phyloP scores from a whole-genome alignment of 1,139 yeast species.

The Suhomyces ambrosiae region DNA sequence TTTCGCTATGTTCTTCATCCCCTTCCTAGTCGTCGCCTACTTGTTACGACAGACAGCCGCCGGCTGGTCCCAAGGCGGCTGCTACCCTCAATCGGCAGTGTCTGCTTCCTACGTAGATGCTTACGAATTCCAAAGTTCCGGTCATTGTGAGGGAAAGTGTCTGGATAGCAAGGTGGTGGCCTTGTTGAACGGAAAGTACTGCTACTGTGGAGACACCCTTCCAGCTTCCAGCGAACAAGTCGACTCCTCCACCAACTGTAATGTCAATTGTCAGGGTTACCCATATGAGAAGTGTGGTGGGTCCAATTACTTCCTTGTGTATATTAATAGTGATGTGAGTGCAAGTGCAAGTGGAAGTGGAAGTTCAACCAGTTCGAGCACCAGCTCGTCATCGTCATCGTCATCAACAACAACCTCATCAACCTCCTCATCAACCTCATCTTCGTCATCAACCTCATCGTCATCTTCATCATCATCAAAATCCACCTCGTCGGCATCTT shows the following conservation, averaged over 20 bases:
- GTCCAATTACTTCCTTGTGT: slow-evolving; percentile 50
- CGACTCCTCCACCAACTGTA: slow-evolving; percentile 42
- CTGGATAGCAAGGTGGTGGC: slow-evolving; percentile 53
- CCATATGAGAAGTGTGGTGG: slow-evolving; percentile 67
- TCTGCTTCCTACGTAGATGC: slow-evolving; percentile 28
- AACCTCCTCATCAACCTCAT: slow-evolving; percentile 16
- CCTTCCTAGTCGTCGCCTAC: slow-evolving; percentile 4
- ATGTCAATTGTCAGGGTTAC: slow-evolving; percentile 57
- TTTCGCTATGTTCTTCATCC: slow-evolving; percentile 7
- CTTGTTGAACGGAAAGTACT: slow-evolving; percentile 51
- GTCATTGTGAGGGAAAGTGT: slow-evolving; percentile 53
- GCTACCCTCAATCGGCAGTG: slow-evolving; percentile 33
- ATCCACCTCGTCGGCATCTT: slow-evolving; percentile 22
- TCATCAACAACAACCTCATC: slow-evolving; percentile 13
- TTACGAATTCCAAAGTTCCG: slow-evolving; percentile 53
- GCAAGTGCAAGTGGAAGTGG: background rate
- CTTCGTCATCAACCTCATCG: slow-evolving; percentile 17
- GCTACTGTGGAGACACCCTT: slow-evolving; percentile 60
- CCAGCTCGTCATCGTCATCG: slow-evolving; percentile 17
- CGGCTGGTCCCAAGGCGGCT: slow-evolving; percentile 35
- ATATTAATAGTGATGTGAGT: slow-evolving; percentile 35
- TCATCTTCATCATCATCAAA: slow-evolving; percentile 8
- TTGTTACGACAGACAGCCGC: slow-evolving; percentile 14
- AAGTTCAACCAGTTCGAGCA: slow-evolving; percentile 5
- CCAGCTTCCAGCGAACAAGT: slow-evolving; percentile 38